These are phyloP conservation scores for Amphibolis antarctica DNA, from an alignment of 106 monocot genomes.

Conservation along the genomic window DNA sequence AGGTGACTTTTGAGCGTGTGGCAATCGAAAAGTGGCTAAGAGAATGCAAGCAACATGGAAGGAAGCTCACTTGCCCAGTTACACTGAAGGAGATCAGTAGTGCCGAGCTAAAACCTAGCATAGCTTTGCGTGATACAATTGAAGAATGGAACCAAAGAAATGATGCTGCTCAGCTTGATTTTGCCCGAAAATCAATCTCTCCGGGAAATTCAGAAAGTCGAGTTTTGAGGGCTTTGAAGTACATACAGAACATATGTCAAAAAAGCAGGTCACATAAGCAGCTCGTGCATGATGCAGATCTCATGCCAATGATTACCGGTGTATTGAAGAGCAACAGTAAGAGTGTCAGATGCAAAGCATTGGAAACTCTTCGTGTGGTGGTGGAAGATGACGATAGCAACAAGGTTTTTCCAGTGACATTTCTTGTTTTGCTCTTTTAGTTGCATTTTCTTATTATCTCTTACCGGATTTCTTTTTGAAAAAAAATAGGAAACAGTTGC, in stretches of 20 bases:
- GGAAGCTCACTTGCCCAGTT: conserved; percentile 52
- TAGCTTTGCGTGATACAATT: conserved; percentile 73
- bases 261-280: conserved; percentile 54
- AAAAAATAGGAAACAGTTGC: conserved; percentile 55
- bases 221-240: conserved; percentile 50
- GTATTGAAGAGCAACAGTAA: conserved; percentile 69
- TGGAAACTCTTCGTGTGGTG: conserved; percentile 67
- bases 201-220: conserved; percentile 51
- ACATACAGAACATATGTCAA: conserved; percentile 39
- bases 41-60: conserved; percentile 48
- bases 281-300: conserved; percentile 29
- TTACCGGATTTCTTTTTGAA: conserved; percentile 13
- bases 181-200: conserved; percentile 41
- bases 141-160: conserved; percentile 88
- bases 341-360: conserved; percentile 59
- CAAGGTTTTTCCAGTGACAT: conserved; percentile 37
- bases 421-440: conserved; percentile 1
- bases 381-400: conserved; percentile 74
- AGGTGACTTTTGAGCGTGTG: conserved; percentile 70
- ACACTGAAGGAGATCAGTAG: conserved; percentile 46
- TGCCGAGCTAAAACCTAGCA: conserved; percentile 63
- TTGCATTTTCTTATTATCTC: conserved; percentile 1
- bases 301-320: conserved; percentile 51
- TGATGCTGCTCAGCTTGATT: conserved; percentile 65
- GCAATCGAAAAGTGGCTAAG: conserved; percentile 89